Conservation (phyloP, 2,329 filamentous ascomycete genomes). For the Penicillium oxalicum region DNA sequence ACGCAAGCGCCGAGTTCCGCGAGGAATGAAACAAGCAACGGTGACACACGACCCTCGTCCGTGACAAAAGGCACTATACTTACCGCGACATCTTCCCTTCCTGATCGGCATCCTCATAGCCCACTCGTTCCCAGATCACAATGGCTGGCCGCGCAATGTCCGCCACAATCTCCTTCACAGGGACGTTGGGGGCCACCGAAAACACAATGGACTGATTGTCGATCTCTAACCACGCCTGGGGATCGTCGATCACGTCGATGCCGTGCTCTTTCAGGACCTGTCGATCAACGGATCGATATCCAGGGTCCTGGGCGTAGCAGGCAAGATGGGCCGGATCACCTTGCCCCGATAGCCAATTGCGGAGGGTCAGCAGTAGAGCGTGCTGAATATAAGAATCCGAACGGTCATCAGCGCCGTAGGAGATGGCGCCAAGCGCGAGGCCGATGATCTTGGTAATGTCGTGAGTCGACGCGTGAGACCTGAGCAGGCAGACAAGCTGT, state of each 20-base stretch:
- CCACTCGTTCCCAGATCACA: constrained; percentile 19
- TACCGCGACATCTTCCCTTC: constrained; percentile 2
- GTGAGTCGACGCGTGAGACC: constrained; percentile 1
- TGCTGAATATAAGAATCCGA: constrained; percentile 11
- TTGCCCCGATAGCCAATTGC: constrained; percentile 7
- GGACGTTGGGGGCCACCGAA: constrained; percentile 25
- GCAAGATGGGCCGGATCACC: constrained; percentile 1
- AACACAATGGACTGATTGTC: constrained; percentile 32
- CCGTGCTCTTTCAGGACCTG: constrained; percentile 9
- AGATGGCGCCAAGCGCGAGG: constrained; percentile 19
- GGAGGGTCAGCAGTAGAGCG: constrained; percentile 9
- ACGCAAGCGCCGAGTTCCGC: too few relatives aligned
- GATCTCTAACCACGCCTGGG: constrained; percentile 31
- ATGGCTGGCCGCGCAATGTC: constrained; percentile 31
- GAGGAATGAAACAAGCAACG: too few relatives aligned
- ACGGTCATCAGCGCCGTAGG: background rate
- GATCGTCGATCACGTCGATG: constrained; percentile 23
- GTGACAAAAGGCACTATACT: background rate
- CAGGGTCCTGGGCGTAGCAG: constrained; percentile 22
- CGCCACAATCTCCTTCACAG: constrained; percentile 34
- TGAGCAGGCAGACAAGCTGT: constrained; percentile 10
- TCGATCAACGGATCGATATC: constrained; percentile 13
- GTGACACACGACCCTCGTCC: background rate
- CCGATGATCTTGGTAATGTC: constrained; percentile 22
- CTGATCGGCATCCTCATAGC: constrained; percentile 5